These are phyloP conservation scores for Jimgerdemannia flammicorona DNA, from an alignment of 192 early-diverging fungal species.

Conservation along the genomic window DNA sequence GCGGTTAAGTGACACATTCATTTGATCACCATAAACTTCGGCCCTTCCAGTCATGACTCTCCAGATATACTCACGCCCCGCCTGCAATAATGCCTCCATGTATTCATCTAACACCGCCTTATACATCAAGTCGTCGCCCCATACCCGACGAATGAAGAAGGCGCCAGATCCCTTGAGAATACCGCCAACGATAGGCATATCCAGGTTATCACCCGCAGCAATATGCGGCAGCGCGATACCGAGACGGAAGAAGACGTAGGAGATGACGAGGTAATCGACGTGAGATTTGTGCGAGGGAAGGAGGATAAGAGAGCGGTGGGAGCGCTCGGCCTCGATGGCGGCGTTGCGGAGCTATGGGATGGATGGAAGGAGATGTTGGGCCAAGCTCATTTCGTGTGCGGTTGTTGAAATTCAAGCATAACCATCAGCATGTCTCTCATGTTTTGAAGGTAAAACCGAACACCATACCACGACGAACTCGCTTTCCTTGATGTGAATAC, in stretches of 20 bases:
- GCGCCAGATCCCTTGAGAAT: constrained; percentile 65
- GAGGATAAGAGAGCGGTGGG: constrained; percentile 71
- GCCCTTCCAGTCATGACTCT: no score
- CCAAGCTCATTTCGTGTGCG: neutral
- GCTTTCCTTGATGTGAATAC: constrained; percentile 76
- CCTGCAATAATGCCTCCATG: constrained; percentile 61
- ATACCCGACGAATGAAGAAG: constrained; percentile 75
- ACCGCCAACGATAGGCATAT: constrained; percentile 70
- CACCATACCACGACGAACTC: constrained; percentile 65
- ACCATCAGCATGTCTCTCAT: neutral
- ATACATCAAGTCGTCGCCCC: constrained; percentile 76
- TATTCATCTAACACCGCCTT: constrained; percentile 71
- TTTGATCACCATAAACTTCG: no score
- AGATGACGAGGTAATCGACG: constrained; percentile 81
- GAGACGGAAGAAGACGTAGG: constrained; percentile 75
- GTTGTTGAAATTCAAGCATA: neutral
- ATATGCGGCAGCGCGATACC: constrained; percentile 63
- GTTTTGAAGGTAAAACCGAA: neutral
- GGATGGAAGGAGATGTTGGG: neutral
- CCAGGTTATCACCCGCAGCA: constrained; percentile 81
- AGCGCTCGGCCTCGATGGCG: constrained; percentile 51
- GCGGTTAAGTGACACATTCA: no score
- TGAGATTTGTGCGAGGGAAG: constrained; percentile 86
- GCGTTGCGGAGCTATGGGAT: constrained; percentile 43
- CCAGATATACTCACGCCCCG: constrained; percentile 41